These are phyloP conservation scores for Saccharomyces paradoxus DNA, from an alignment of 805 yeast species.

Conservation along the genomic window DNA sequence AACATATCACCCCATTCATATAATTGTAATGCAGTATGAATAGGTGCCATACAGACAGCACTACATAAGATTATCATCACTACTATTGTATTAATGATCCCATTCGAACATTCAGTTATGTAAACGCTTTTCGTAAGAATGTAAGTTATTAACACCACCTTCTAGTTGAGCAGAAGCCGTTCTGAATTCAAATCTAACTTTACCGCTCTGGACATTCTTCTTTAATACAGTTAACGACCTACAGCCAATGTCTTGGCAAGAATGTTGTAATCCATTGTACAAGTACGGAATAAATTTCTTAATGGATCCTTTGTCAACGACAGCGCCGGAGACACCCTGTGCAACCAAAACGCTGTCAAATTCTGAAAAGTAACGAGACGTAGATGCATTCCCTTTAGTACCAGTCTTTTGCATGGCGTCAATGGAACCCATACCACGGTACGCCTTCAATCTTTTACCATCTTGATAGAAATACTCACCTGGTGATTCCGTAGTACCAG, in stretches of 20 bases:
- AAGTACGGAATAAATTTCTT: constrained; percentile 90
- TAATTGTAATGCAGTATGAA: no score
- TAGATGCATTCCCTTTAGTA: constrained; percentile 87
- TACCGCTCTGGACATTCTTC: constrained; percentile 53
- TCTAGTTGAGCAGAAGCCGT: constrained; percentile 98
- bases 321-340: constrained; percentile 97
- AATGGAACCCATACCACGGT: constrained; percentile 99
- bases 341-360: constrained; percentile 93
- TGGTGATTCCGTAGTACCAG: constrained; percentile 97
- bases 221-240: constrained; percentile 56
- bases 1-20: no score
- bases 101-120: constrained; percentile 39
- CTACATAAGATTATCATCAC: no score
- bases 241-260: constrained; percentile 96
- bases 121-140: constrained; percentile 53
- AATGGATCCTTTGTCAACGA: constrained; percentile 92
- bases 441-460: constrained; percentile 67
- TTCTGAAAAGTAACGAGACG: constrained; percentile 96
- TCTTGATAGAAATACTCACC: constrained; percentile 67
- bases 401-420: constrained; percentile 96
- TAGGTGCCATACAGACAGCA: no score
- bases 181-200: constrained; percentile 90
- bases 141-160: constrained; percentile 96
- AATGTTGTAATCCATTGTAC: constrained; percentile 93
- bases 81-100: no score